Evolutionary conservation across 2,329 filamentous ascomycete genomes (phyloP).

Genomic region (Ophiocordyceps australis): DNA sequence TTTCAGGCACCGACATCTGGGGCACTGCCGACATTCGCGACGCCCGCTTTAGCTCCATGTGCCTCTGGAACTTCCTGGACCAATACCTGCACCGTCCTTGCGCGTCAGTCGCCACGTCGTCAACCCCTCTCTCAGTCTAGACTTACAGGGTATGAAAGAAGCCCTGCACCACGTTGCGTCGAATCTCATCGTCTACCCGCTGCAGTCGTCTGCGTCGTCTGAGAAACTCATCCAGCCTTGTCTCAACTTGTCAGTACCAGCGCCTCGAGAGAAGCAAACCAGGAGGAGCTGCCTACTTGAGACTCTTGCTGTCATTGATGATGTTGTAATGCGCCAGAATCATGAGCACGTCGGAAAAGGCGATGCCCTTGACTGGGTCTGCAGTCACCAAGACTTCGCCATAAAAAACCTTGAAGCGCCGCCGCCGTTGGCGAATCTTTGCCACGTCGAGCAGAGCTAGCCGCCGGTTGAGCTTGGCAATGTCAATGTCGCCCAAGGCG

Average conservation of each 20-base stretch:
- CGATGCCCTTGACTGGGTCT: conserved; percentile 75
- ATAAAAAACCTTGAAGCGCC: conserved; percentile 84
- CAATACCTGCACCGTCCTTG: conserved; percentile 42
- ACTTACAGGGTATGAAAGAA: conserved; percentile 84
- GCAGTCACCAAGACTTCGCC: conserved; percentile 91
- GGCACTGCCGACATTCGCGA: conserved; percentile 65
- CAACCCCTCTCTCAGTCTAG: neutral
- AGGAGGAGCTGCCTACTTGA: too few relatives aligned
- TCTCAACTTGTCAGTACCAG: too few relatives aligned
- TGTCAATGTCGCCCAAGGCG: conserved; percentile 44
- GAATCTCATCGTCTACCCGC: conserved; percentile 86
- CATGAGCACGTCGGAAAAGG: conserved; percentile 84
- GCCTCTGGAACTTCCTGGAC: conserved; percentile 63
- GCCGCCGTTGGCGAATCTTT: conserved; percentile 56
- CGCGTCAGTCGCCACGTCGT: neutral
- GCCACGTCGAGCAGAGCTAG: conserved; percentile 55
- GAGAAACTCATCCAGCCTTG: conserved; percentile 87
- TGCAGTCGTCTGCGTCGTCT: conserved; percentile 79
- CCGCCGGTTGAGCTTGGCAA: conserved; percentile 57
- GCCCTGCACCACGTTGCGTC: conserved; percentile 73
- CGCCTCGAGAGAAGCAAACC: too few relatives aligned
- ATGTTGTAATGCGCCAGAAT: conserved; percentile 97
- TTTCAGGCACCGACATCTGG: conserved; percentile 72
- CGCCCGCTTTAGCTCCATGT: conserved; percentile 52
- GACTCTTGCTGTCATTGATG: conserved; percentile 91